A percentile compares a stretch with the other conserved stretches of the same genome.
Evolutionary conservation across 441 rosid species (phyloP).

Genomic region (Populus hybrid): DNA sequence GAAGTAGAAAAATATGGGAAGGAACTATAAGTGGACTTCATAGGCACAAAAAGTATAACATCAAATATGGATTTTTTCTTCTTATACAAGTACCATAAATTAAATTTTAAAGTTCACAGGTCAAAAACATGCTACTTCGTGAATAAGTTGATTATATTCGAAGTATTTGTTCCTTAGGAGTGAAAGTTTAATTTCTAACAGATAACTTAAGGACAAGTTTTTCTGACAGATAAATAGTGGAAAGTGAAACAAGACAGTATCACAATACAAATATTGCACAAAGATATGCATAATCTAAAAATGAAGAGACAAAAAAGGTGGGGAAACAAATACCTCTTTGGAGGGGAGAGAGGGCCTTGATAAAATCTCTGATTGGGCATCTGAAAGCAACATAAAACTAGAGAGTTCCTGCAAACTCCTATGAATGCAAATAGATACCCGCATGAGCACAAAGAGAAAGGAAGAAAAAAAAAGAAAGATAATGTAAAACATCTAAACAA

Average conservation of each 20-base stretch:
- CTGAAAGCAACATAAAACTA: conserved; percentile 39
- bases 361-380: conserved; percentile 33
- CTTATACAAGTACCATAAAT: no score
- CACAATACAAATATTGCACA: conserved; percentile 4
- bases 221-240: no score
- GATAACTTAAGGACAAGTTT: no score
- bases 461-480: background rate
- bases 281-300: background rate
- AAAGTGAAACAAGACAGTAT: background rate
- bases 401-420: conserved; percentile 92
- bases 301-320: background rate
- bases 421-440: conserved; percentile 27
- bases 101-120: no score
- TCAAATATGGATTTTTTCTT: no score
- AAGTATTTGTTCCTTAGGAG: no score
- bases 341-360: conserved; percentile 35
- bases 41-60: no score
- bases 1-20: no score
- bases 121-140: no score
- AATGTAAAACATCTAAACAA: background rate
- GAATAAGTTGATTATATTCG: no score
- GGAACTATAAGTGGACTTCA: no score
- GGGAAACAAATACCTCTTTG: conserved; percentile 39
- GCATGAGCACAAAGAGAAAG: conserved; percentile 11
- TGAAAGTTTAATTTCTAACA: no score